Percentiles rank a stretch among this genome's conserved stretches.
Conservation (phyloP, 2,329 filamentous ascomycete genomes). For the Calonectria pteridis region DNA sequence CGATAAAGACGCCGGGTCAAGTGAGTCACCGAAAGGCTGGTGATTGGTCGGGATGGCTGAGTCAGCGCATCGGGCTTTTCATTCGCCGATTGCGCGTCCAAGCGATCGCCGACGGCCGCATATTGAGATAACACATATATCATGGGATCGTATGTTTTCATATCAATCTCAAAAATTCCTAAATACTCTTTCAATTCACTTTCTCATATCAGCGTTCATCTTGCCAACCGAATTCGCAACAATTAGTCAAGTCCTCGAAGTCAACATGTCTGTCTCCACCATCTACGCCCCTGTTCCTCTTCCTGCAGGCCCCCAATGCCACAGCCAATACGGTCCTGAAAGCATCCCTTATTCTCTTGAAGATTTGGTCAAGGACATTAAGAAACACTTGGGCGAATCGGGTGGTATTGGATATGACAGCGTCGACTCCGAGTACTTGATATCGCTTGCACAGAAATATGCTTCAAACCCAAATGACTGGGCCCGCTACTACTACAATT, state of each 20-base stretch:
- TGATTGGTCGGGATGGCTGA: neutral
- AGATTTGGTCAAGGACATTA: constrained; percentile 10
- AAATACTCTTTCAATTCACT: neutral
- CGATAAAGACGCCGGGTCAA: neutral
- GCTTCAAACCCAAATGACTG: constrained; percentile 20
- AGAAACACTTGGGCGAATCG: constrained; percentile 10
- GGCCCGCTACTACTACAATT: constrained; percentile 25
- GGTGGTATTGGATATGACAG: constrained; percentile 12
- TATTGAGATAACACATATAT: neutral
- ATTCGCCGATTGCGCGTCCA: neutral
- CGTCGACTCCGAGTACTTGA: constrained; percentile 14
- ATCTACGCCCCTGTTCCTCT: constrained; percentile 7
- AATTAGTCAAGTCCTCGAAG: neutral
- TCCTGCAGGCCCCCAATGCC: neutral
- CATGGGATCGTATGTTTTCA: neutral
- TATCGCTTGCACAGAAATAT: constrained; percentile 15
- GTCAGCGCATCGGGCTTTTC: neutral
- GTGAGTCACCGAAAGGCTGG: neutral
- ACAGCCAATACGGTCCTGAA: neutral
- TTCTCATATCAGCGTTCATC: neutral
- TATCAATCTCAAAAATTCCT: neutral
- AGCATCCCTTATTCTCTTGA: neutral
- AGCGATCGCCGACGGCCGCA: neutral
- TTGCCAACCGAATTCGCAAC: neutral
- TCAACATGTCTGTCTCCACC: constrained; percentile 14